Conservation (phyloP, 768 basidiomycete genomes). For the Boletus barrowsii region DNA sequence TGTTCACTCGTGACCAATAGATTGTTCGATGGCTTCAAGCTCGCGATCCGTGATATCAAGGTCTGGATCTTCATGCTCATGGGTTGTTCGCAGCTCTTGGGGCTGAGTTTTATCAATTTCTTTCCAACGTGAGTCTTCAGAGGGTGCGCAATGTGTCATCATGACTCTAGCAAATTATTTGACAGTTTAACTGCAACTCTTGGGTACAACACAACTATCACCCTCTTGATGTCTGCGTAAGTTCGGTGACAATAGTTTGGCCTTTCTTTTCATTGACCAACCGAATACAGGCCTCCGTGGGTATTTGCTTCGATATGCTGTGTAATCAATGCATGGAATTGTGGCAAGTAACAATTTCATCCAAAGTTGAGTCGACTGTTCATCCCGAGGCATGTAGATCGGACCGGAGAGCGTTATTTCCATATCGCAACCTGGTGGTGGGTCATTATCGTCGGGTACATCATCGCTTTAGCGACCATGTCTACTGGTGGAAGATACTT, state of each 20-base stretch:
- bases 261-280: not conserved
- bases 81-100: constrained; percentile 47
- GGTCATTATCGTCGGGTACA: constrained; percentile 57
- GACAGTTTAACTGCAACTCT: constrained; percentile 52
- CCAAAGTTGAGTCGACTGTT: not conserved
- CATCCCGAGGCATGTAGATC: constrained; percentile 34
- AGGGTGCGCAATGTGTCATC: not conserved
- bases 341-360: constrained; percentile 27
- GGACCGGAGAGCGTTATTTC: constrained; percentile 63
- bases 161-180: not conserved
- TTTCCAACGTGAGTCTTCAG: constrained; percentile 41
- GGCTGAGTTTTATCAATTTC: constrained; percentile 60
- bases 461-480: constrained; percentile 54
- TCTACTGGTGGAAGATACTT: constrained; percentile 52
- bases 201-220: constrained; percentile 56
- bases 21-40: constrained; percentile 46
- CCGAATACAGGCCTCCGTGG: constrained; percentile 54
- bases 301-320: constrained; percentile 49
- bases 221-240: constrained; percentile 58
- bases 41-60: constrained; percentile 56
- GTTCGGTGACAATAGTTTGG: constrained; percentile 10
- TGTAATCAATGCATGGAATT: constrained; percentile 52
- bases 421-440: constrained; percentile 57
- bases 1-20: constrained; percentile 27
- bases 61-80: constrained; percentile 54